phyloP scores from a whole-genome alignment of 208 protist genomes.

The Wallacemonas collosoma region DNA sequence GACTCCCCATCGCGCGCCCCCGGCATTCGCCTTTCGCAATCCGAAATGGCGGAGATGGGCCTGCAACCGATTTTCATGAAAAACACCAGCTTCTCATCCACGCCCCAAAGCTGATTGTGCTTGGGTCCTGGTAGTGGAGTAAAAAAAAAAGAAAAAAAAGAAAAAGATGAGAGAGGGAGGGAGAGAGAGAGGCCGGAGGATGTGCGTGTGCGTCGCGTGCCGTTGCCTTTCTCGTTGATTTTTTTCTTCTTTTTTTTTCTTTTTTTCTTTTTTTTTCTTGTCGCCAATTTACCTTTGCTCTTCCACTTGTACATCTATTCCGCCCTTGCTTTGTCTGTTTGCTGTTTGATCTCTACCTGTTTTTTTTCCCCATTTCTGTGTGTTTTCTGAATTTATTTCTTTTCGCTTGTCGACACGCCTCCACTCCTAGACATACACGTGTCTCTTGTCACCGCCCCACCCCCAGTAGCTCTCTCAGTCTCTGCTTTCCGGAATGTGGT shows the following conservation, averaged over 20 bases:
- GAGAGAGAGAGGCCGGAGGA: no score
- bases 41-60: constrained; percentile 49
- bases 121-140: no score
- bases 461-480: no score
- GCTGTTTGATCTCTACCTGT: constrained; percentile 5
- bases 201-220: background rate
- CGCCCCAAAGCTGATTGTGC: constrained; percentile 1
- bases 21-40: constrained; percentile 11
- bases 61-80: constrained; percentile 48
- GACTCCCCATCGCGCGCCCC: constrained; percentile 6
- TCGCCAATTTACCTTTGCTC: background rate
- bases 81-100: constrained; percentile 63
- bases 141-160: no score
- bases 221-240: constrained; percentile 1
- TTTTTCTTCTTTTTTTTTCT: background rate
- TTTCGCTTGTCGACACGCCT: no score
- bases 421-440: no score
- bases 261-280: background rate
- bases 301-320: background rate
- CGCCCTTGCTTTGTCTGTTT: background rate
- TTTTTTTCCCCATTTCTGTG: constrained; percentile 14
- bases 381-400: no score
- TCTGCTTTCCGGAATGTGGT: no score
- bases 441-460: no score
- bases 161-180: no score